These are phyloP conservation scores for Oryza coarctata DNA, from an alignment of 176 grass and related monocot species.

Conservation along the genomic window DNA sequence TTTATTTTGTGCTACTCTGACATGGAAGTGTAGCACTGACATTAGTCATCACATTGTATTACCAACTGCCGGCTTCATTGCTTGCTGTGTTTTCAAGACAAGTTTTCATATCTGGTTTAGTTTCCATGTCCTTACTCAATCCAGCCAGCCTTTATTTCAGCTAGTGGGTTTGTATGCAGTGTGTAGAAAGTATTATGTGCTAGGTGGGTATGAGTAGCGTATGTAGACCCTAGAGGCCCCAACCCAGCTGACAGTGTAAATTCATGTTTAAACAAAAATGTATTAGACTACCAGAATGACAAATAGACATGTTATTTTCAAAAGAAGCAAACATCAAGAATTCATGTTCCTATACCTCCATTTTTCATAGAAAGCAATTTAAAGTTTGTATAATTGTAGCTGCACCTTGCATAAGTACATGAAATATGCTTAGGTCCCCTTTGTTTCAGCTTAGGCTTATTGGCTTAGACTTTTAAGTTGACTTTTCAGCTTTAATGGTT, in stretches of 20 bases:
- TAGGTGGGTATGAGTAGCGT: not conserved
- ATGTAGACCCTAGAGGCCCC: not conserved
- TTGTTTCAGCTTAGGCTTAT: no score
- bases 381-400: not conserved
- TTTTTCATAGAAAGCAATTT: not conserved
- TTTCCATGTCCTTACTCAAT: not conserved
- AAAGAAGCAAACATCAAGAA: not conserved
- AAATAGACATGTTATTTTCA: not conserved
- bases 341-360: not conserved
- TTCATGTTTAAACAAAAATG: not conserved
- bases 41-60: not conserved
- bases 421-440: not conserved
- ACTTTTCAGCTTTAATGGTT: no score
- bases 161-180: not conserved
- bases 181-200: not conserved
- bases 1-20: constrained; percentile 3
- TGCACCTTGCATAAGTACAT: not conserved
- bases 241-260: not conserved
- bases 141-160: not conserved
- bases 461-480: no score
- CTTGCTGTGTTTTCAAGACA: not conserved
- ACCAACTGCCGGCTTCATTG: not conserved
- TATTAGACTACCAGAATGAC: not conserved
- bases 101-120: not conserved
- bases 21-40: not conserved